A percentile compares a stretch with the other conserved stretches of the same genome.
These are phyloP conservation scores for Thyridium curvatum DNA, from an alignment of 2,329 filamentous ascomycete genomes.

Conservation along the genomic window DNA sequence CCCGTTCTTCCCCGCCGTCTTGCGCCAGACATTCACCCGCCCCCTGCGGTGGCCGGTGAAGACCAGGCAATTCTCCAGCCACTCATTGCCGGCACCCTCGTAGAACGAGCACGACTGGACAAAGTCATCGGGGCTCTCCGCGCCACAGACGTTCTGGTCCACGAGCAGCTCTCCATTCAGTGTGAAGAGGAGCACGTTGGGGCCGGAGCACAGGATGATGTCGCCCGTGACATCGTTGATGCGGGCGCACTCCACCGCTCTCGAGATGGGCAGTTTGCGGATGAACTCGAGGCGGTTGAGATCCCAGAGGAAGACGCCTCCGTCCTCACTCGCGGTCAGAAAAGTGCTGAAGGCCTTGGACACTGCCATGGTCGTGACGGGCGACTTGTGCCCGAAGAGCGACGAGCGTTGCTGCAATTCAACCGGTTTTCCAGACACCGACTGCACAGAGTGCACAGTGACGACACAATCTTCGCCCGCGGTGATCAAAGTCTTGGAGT, in stretches of 20 bases:
- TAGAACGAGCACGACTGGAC: conserved; percentile 86
- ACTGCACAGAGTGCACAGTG: conserved; percentile 71
- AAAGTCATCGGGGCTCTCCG: conserved; percentile 58
- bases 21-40: conserved; percentile 72
- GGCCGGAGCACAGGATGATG: conserved; percentile 76
- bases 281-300: conserved; percentile 86
- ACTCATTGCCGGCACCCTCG: conserved; percentile 84
- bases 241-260: conserved; percentile 63
- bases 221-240: conserved; percentile 92
- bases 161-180: conserved; percentile 81
- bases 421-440: conserved; percentile 58
- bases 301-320: conserved; percentile 80
- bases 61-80: conserved; percentile 78
- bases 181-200: conserved; percentile 71
- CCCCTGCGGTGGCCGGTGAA: conserved; percentile 86
- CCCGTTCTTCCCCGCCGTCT: conserved; percentile 45
- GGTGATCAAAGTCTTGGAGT: conserved; percentile 85
- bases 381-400: conserved; percentile 83
- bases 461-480: conserved; percentile 90
- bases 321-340: conserved; percentile 75
- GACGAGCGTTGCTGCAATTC: conserved; percentile 75
- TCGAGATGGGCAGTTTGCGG: conserved; percentile 57
- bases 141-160: conserved; percentile 71
- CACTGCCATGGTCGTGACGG: conserved; percentile 75
- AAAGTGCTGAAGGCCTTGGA: conserved; percentile 86